Base-by-base conservation (phyloP, 2,329 filamentous ascomycete species). In the Annulohypoxylon truncatum region DNA sequence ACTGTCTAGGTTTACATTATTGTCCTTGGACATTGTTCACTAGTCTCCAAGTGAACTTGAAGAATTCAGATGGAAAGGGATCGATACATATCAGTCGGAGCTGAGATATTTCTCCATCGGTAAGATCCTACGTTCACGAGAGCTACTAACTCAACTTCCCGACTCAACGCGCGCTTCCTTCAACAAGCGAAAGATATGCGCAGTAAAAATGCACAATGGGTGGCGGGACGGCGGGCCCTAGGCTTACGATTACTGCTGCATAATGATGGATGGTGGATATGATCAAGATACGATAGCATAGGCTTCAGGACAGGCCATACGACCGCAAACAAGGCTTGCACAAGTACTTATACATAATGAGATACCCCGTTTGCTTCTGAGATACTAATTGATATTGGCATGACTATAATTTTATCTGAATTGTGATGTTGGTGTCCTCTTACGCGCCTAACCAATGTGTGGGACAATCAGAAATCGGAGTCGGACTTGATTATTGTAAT, bases 281-380 rank as follows among this genome's bases (percentile, higher is more conserved):
- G 10, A 12, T 35, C 13, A 35, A 35, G n/a, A 33, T 33, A 33
- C 29, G 42, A n/a, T 29, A n/a, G 3, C n/a, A 33, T 26, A 10
- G 2, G 6, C 26, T 46, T 12, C n/a, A 22, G 12, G 12, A 22
- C 24, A 9, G 31, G 15, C 10, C 18, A 20, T 24, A 22, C 20
- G 28, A 46, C 9, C 24, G 40, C 31, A 28, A 9, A 59, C 10
- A 6, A 18, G 20, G 33, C 6, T 35, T 33, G 15, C 15, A 10
- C 26, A 18, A 31, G 33, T 33, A 22, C 53, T 29, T 29, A 33
- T 29, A 67, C 35, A n/a, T n/a, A 38, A 69, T 51, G 47, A 68
- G 66, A 72, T 71, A 71, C 71, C 69, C 67, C 68, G 42, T 64
- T 69, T 70, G 62, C 67, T 69, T 50, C 31, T 46, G 44, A 66